These are phyloP conservation scores for Phytopythium boreale DNA, from an alignment of 352 stramenopile species.

Conservation along the genomic window DNA sequence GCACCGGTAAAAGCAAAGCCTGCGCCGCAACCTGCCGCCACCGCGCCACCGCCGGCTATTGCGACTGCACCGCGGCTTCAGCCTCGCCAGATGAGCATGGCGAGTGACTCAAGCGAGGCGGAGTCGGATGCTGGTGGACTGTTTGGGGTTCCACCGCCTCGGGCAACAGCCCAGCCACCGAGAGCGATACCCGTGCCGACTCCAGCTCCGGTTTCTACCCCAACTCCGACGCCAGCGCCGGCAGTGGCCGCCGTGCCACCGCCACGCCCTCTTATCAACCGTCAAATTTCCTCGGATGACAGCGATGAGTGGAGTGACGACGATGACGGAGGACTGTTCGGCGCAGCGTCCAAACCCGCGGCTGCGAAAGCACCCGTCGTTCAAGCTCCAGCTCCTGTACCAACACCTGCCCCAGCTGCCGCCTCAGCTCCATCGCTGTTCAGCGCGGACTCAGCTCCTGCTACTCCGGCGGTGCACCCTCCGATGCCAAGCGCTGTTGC, in stretches of 20 bases:
- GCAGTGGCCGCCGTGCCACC: conserved; percentile 17
- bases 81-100: conserved; percentile 23
- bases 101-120: conserved; percentile 54
- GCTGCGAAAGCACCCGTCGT: conserved; percentile 8
- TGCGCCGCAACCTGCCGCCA: conserved; percentile 7
- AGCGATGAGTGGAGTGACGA: conserved; percentile 74
- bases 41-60: conserved; percentile 9
- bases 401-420: conserved; percentile 7
- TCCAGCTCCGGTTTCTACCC: conserved; percentile 3
- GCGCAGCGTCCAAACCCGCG: conserved; percentile 26
- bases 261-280: conserved; percentile 37
- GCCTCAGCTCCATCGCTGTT: conserved; percentile 20
- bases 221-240: conserved; percentile 7
- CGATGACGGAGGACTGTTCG: conserved; percentile 54
- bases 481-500: conserved; percentile 49
- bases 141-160: conserved; percentile 40
- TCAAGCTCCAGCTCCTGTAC: conserved; percentile 6
- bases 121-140: conserved; percentile 56
- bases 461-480: conserved; percentile 26
- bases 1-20: conserved; percentile 20
- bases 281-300: conserved; percentile 46
- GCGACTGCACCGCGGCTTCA: conserved; percentile 13
- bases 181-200: conserved; percentile 10
- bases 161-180: conserved; percentile 1
- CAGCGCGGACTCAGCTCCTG: conserved; percentile 14